Conservation (phyloP, 139 green algal species). For the Chlamydomonas sphaeroides region DNA sequence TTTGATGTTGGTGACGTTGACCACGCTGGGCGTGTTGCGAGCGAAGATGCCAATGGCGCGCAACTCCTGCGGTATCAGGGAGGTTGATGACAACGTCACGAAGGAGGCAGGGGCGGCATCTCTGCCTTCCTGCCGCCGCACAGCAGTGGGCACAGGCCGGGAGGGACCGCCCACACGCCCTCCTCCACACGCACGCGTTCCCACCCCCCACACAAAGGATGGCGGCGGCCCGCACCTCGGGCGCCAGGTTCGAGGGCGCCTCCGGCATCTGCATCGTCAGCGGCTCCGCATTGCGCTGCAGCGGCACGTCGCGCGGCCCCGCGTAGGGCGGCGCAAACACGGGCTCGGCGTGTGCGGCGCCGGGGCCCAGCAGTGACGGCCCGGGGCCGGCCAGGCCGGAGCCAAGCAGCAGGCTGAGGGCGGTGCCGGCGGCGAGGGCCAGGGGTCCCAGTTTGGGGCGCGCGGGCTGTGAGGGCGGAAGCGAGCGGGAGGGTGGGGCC, state of each 20-base stretch:
- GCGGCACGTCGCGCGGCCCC: background rate
- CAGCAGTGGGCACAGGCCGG: no score
- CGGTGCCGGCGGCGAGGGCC: slow-evolving; percentile 5
- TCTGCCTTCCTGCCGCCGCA: no score
- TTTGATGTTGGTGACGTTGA: slow-evolving; percentile 79
- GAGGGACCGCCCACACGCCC: no score
- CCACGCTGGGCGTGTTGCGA: slow-evolving; percentile 64
- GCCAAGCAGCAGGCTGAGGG: slow-evolving; percentile 11
- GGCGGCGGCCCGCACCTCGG: slow-evolving; percentile 11
- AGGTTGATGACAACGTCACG: no score
- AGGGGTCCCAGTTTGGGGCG: background rate
- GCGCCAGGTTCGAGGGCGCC: background rate
- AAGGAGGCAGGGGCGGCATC: no score
- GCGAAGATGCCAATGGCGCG: slow-evolving; percentile 69
- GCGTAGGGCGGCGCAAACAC: no score
- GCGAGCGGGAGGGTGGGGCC: no score
- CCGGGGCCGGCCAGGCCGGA: background rate
- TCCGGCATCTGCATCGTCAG: slow-evolving; percentile 43
- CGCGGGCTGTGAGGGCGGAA: background rate
- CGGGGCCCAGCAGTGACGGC: background rate
- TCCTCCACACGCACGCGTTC: no score
- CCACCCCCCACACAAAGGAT: background rate
- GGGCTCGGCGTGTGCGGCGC: background rate
- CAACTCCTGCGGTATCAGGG: slow-evolving; percentile 48
- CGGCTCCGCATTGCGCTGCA: slow-evolving; percentile 22